Percentiles rank a stretch among this genome's conserved stretches.
These are phyloP conservation scores for Achaetomiella virescens DNA, from an alignment of 495 filamentous ascomycete genomes.

Conservation along the genomic window DNA sequence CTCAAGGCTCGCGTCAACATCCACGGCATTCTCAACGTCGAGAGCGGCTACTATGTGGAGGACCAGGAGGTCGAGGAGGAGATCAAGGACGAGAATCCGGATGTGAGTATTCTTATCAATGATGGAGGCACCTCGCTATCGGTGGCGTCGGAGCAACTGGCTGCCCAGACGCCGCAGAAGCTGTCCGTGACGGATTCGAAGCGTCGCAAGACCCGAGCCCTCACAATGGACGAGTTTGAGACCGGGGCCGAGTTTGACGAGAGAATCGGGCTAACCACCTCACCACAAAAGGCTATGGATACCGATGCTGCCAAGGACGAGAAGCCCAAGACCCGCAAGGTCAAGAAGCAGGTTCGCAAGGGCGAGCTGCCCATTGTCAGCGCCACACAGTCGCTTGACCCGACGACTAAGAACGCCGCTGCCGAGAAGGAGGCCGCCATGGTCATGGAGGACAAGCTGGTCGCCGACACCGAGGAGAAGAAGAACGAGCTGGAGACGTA, in stretches of 20 bases:
- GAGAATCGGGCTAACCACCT: constrained; percentile 17
- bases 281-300: constrained; percentile 72
- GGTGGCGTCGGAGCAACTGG: not conserved
- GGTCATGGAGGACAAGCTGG: constrained; percentile 97
- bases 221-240: constrained; percentile 11
- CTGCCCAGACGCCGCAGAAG: constrained; percentile 4
- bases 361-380: constrained; percentile 86
- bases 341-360: constrained; percentile 99
- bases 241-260: not conserved
- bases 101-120: constrained; percentile 53
- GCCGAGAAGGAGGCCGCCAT: constrained; percentile 81
- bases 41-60: constrained; percentile 96
- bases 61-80: constrained; percentile 97
- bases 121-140: constrained; percentile 1
- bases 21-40: constrained; percentile 93
- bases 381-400: constrained; percentile 74
- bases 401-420: constrained; percentile 54
- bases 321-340: constrained; percentile 90
- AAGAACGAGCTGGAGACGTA: constrained; percentile 98
- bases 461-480: constrained; percentile 97
- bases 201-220: constrained; percentile 27
- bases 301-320: constrained; percentile 67
- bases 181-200: constrained; percentile 16
- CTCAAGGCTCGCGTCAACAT: constrained; percentile 96
- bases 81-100: constrained; percentile 57